phyloP scores from a whole-genome alignment of 352 stramenopile genomes.

The Pythium diclinum region DNA sequence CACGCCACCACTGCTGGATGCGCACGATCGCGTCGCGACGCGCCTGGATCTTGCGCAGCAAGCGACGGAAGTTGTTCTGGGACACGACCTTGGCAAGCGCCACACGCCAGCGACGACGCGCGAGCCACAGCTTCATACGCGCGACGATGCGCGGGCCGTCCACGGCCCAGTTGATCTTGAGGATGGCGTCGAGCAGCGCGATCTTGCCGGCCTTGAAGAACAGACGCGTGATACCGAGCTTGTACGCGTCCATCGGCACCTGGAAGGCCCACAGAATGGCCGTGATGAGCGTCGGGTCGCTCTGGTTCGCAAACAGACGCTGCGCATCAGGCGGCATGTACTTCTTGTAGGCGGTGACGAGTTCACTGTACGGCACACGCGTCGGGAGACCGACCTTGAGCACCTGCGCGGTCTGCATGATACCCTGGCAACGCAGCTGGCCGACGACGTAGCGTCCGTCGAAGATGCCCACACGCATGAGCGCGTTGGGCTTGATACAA shows the following conservation, averaged over 20 bases:
- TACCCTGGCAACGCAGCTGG: conserved; percentile 82
- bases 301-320: conserved; percentile 69
- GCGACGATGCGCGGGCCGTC: conserved; percentile 57
- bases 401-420: conserved; percentile 87
- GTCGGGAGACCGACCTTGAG: conserved; percentile 84
- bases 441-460: conserved; percentile 77
- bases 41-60: conserved; percentile 63
- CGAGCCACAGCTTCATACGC: conserved; percentile 69
- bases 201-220: conserved; percentile 83
- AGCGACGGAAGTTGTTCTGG: conserved; percentile 48
- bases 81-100: conserved; percentile 63
- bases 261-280: conserved; percentile 86
- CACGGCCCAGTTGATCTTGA: conserved; percentile 71
- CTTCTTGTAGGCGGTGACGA: conserved; percentile 67
- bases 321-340: conserved; percentile 65
- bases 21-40: conserved; percentile 53
- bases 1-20: conserved; percentile 87
- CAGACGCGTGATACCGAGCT: conserved; percentile 73
- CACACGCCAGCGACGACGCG: conserved; percentile 67
- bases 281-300: conserved; percentile 67
- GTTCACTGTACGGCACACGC: conserved; percentile 71
- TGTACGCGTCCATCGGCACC: conserved; percentile 74
- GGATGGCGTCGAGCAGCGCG: conserved; percentile 62
- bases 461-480: conserved; percentile 72
- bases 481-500: conserved; percentile 86